Percentiles rank a stretch among this genome's conserved stretches.
Evolutionary conservation across 345 rosid genomes (phyloP).

Genomic region (Brassica napus): Da-Ae NC_063447.1:29188501-29189000

Average conservation of each 20-base stretch:
- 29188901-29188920: slow-evolving; percentile 31
- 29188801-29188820: slow-evolving; percentile 13
- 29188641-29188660: slow-evolving; percentile 1
- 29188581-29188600: neutral
- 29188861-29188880: slow-evolving; percentile 20
- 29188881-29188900: slow-evolving; percentile 15
- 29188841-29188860: neutral
- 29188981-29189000: neutral
- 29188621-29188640: neutral
- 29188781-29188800: neutral
- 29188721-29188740: slow-evolving; percentile 28
- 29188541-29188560: neutral
- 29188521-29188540: slow-evolving; percentile 24
- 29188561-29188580: slow-evolving; percentile 22
- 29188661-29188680: slow-evolving; percentile 43
- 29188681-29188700: slow-evolving; percentile 48
- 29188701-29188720: slow-evolving; percentile 41
- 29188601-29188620: neutral
- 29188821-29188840: slow-evolving; percentile 27
- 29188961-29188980: slow-evolving; percentile 7
- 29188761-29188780: neutral
- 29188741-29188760: slow-evolving; percentile 23
- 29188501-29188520: neutral
- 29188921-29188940: slow-evolving; percentile 31
- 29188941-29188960: neutral